Percentiles rank a stretch among this genome's conserved stretches.
phyloP scores from a whole-genome alignment of 2,329 filamentous ascomycete species.

The Aspergillus nomiae region DNA sequence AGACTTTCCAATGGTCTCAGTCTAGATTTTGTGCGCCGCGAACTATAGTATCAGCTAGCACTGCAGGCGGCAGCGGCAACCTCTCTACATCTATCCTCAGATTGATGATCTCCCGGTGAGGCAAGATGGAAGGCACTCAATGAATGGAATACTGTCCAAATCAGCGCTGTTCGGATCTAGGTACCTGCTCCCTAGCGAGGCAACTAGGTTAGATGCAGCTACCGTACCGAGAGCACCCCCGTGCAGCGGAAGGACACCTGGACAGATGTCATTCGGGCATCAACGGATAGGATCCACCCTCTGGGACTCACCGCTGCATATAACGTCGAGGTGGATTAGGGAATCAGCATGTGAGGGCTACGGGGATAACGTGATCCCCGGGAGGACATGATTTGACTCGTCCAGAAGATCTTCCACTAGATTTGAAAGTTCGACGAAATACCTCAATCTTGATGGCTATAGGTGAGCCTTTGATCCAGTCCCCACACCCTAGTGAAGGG shows the following conservation, averaged over 20 bases:
- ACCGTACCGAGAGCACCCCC: not conserved
- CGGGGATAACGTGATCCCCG: not conserved
- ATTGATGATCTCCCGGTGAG: constrained; percentile 7
- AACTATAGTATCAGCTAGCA: not conserved
- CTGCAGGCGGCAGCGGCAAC: not conserved
- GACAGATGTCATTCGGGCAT: constrained; percentile 5
- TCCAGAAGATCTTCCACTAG: not conserved
- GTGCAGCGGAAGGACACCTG: constrained; percentile 4
- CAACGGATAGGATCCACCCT: not conserved
- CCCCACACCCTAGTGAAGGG: not conserved
- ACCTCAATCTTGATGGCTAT: not conserved
- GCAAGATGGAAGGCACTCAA: constrained; percentile 1
- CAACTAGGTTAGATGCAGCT: constrained; percentile 1
- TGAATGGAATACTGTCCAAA: not conserved
- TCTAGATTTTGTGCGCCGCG: not conserved
- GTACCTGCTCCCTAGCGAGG: not conserved
- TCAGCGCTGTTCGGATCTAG: not conserved
- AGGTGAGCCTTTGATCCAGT: not conserved
- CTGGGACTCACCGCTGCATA: constrained; percentile 6
- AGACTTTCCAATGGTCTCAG: not conserved
- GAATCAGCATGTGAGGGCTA: constrained; percentile 1
- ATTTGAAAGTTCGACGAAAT: not conserved
- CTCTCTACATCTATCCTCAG: not conserved
- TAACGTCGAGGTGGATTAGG: not conserved
- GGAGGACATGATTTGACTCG: not conserved